These are phyloP conservation scores for Cercophora newfieldiana DNA, from an alignment of 495 filamentous ascomycete species.

Conservation along the genomic window DNA sequence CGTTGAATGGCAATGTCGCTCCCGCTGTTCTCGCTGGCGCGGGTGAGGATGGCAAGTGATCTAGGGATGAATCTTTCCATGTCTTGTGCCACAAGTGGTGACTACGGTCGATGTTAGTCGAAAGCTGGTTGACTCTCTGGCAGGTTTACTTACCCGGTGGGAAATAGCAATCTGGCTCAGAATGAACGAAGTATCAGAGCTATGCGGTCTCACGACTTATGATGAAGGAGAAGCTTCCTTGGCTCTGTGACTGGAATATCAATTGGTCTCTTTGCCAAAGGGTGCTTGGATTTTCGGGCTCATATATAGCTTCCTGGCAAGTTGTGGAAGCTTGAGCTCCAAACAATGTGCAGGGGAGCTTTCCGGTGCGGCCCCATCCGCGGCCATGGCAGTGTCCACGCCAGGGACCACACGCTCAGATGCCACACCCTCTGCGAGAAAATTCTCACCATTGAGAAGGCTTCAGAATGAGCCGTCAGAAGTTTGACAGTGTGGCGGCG, in stretches of 20 bases:
- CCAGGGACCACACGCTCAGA: background rate
- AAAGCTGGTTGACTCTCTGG: background rate
- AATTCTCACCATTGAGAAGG: background rate
- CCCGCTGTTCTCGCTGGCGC: background rate
- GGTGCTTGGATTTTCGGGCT: background rate
- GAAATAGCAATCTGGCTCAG: too few relatives aligned
- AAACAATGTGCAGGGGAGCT: conserved; percentile 19
- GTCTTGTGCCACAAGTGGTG: background rate
- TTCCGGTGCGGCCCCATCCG: conserved; percentile 33
- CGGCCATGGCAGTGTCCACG: background rate
- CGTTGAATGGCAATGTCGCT: background rate
- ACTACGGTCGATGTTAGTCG: background rate
- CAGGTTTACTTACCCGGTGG: too few relatives aligned
- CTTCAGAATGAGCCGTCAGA: background rate
- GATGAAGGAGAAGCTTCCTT: too few relatives aligned
- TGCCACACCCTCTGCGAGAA: background rate
- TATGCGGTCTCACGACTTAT: too few relatives aligned
- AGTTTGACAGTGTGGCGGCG: background rate
- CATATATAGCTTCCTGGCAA: background rate
- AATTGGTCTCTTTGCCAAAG: background rate
- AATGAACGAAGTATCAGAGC: too few relatives aligned
- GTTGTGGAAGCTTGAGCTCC: background rate
- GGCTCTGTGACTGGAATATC: background rate
- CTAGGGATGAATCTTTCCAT: background rate
- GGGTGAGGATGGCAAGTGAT: conserved; percentile 8